These are phyloP conservation scores for Metarhizium guizhouense DNA, from an alignment of 2,329 filamentous ascomycete species.

Conservation along the genomic window DNA sequence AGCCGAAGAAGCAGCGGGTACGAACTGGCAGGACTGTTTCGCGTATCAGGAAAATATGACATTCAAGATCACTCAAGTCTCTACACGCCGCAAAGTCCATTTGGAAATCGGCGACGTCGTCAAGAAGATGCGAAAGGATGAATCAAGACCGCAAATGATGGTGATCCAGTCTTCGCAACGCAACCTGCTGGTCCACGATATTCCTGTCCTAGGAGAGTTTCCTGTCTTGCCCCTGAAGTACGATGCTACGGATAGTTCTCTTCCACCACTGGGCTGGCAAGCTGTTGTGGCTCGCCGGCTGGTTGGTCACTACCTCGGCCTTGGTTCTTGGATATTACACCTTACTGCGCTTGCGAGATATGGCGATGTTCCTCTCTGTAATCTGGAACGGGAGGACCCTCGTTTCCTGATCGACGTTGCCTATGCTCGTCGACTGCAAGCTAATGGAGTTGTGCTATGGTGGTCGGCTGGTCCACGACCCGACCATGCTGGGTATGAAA, in stretches of 20 bases:
- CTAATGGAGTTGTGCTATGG: slow-evolving; percentile 91
- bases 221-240: slow-evolving; percentile 74
- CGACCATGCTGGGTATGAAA: slow-evolving; percentile 93
- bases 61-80: slow-evolving; percentile 82
- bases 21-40: slow-evolving; percentile 72
- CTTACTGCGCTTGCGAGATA: slow-evolving; percentile 82
- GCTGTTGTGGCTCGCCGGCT: slow-evolving; percentile 76
- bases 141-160: slow-evolving; percentile 69
- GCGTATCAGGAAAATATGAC: slow-evolving; percentile 77
- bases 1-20: slow-evolving; percentile 55
- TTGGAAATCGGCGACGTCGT: slow-evolving; percentile 81
- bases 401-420: slow-evolving; percentile 92
- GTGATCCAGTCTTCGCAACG: slow-evolving; percentile 87
- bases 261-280: slow-evolving; percentile 93
- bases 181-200: slow-evolving; percentile 71
- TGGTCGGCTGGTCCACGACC: slow-evolving; percentile 84
- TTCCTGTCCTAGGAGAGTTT: slow-evolving; percentile 75
- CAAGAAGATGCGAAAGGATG: slow-evolving; percentile 84
- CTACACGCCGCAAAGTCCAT: slow-evolving; percentile 79
- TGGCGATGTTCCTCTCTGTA: slow-evolving; percentile 90
- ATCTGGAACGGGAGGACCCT: slow-evolving; percentile 88
- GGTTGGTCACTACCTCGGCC: slow-evolving; percentile 80
- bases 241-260: slow-evolving; percentile 73
- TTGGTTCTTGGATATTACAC: slow-evolving; percentile 89
- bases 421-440: slow-evolving; percentile 81